phyloP scores from a whole-genome alignment of 1,284 basidiomycete species.

The Melampsora larici-populina region DNA sequence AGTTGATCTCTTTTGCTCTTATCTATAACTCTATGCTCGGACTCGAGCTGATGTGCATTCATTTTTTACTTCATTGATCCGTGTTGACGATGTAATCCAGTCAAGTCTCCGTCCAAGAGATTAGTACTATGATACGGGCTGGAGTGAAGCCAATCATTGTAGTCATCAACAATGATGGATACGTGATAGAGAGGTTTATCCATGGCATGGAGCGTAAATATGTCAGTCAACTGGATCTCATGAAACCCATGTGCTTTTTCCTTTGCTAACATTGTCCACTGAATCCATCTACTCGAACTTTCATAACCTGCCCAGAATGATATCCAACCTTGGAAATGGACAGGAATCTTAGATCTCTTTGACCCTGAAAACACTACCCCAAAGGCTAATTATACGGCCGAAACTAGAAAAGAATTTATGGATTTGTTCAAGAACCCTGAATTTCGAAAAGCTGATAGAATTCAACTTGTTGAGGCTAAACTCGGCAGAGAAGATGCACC shows the following conservation, averaged over 20 bases:
- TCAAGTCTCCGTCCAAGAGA: constrained; percentile 59
- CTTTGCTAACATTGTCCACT: no score
- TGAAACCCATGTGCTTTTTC: no score
- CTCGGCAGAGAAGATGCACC: constrained; percentile 74
- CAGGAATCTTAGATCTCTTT: constrained; percentile 48
- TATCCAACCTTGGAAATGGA: constrained; percentile 47
- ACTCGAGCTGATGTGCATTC: no score
- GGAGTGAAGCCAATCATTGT: constrained; percentile 73
- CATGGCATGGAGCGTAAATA: not conserved
- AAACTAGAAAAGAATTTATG: constrained; percentile 65
- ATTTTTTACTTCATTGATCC: no score
- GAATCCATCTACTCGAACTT: no score
- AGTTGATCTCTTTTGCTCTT: not conserved
- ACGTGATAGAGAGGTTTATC: constrained; percentile 71
- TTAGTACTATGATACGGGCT: constrained; percentile 71
- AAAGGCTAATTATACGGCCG: constrained; percentile 61
- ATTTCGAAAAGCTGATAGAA: constrained; percentile 64
- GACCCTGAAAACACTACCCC: constrained; percentile 57
- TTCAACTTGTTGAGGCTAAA: constrained; percentile 74
- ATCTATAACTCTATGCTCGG: not conserved
- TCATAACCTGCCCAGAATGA: constrained; percentile 50
- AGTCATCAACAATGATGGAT: constrained; percentile 83
- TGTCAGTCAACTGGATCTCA: not conserved
- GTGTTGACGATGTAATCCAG: constrained; percentile 45
- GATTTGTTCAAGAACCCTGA: constrained; percentile 62